phyloP scores from a whole-genome alignment of 2,329 filamentous ascomycete genomes.

The Calonectria multiphialidica region DNA sequence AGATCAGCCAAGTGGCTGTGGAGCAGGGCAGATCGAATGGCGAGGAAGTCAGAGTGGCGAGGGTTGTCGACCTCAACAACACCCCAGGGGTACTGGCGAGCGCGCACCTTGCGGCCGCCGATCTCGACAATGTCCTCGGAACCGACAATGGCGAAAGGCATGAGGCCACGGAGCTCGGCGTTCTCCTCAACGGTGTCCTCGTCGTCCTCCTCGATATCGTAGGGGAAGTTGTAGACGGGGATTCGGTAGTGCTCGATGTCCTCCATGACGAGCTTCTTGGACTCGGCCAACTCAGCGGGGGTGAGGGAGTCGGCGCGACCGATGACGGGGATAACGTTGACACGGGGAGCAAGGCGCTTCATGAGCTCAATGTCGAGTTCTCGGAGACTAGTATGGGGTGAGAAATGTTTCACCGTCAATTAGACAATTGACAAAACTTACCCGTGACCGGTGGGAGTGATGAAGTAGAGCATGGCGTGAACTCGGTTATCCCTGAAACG shows the following conservation, averaged over 20 bases:
- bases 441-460: slow-evolving; percentile 97
- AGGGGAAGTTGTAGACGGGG: slow-evolving; percentile 99
- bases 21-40: slow-evolving; percentile 94
- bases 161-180: slow-evolving; percentile 94
- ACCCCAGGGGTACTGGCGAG: slow-evolving; percentile 98
- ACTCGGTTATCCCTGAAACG: slow-evolving; percentile 99
- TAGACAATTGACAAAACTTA: slow-evolving; percentile 55
- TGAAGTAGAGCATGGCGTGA: slow-evolving; percentile 98
- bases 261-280: slow-evolving; percentile 99
- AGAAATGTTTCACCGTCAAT: neutral
- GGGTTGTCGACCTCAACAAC: slow-evolving; percentile 99
- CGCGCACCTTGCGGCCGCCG: slow-evolving; percentile 90
- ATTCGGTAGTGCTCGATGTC: slow-evolving; percentile 99
- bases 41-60: slow-evolving; percentile 97
- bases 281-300: slow-evolving; percentile 95
- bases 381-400: slow-evolving; percentile 75
- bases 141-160: slow-evolving; percentile 99
- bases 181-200: slow-evolving; percentile 99
- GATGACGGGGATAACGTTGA: slow-evolving; percentile 99
- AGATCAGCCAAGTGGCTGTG: slow-evolving; percentile 98
- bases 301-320: slow-evolving; percentile 98
- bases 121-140: slow-evolving; percentile 97
- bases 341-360: slow-evolving; percentile 97
- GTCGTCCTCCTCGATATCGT: slow-evolving; percentile 99
- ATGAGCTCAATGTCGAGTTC: slow-evolving; percentile 99